Base-by-base conservation (phyloP, 1,284 basidiomycete species). In the Somion occarium region DNA sequence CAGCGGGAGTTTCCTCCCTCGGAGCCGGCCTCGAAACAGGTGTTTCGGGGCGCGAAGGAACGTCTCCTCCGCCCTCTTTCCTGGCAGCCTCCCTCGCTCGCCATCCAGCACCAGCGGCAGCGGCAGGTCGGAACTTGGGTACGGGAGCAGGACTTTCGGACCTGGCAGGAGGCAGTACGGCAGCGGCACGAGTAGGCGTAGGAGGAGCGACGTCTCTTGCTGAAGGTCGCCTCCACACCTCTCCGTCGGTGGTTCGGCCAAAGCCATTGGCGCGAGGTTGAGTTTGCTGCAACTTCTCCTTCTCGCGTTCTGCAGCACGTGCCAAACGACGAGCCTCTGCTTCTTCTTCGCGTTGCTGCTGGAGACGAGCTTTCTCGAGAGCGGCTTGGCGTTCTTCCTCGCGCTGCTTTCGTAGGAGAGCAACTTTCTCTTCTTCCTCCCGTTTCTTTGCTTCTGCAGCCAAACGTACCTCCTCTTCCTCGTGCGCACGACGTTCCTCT, bases 271-370 rank as follows among this genome's bases (percentile, higher is more conserved):
- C 57, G 38, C 63, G 62, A 44, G 53, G 53, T 25, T 48, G 57
- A 23, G 41, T 65, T 5, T 37, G 49, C 7, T 18, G 22, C 2
- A 38, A 2, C 24, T 27, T 27, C 26, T 48, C 44, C 53, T 30
- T 64, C 63, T 55, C 72, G 69, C 65, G 60, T 60, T 59, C 56
- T 38, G 52, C 64, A 39, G 63, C 62, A 45, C 64, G 68, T 30
- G 59, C 57, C 39, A 49, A 64, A 58, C 54, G 67, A 37, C 81
- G 79, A 13, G 76, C 76, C 60, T 82, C 78, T 0, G 90, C 91
- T 61, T 93, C 93, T 49, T 90, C 88, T 64, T 93, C 92, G 53
- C 88, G 80, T 62, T 86, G 79, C n/a, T 67, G 70, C 61, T 86
- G 88, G 44, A 75, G 69, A 19, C 77, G 77, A 2, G 79, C 81